A percentile compares a stretch with the other conserved stretches of the same genome.
Conservation (phyloP, 2,329 filamentous ascomycete species). For the Cladosporium oxysporum region DNA sequence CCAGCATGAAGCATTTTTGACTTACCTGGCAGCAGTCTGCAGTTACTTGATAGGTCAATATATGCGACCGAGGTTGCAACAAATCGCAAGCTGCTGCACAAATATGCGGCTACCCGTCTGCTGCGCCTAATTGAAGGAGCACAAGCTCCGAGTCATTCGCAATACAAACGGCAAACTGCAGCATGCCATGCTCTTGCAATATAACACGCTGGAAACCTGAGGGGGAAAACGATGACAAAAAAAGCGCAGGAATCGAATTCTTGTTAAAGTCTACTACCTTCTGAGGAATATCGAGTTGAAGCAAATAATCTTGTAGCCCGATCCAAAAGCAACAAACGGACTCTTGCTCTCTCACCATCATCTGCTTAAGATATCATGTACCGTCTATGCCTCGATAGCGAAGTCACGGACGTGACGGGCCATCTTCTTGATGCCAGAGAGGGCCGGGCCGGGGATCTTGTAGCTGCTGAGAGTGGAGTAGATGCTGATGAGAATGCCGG, state of each 20-base stretch:
- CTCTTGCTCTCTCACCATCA: background rate
- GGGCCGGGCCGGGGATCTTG: slow-evolving; percentile 53
- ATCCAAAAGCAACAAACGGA: background rate
- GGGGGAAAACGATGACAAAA: background rate
- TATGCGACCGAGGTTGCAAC: slow-evolving; percentile 2
- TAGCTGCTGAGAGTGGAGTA: slow-evolving; percentile 54
- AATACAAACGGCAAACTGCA: background rate
- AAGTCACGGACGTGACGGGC: slow-evolving; percentile 20
- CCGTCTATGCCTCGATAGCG: background rate
- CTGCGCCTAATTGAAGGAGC: background rate
- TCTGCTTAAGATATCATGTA: background rate
- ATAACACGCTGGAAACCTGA: background rate
- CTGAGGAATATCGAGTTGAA: background rate
- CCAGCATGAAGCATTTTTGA: background rate
- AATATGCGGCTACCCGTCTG: background rate
- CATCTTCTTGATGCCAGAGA: slow-evolving; percentile 28
- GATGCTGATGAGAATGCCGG: slow-evolving; percentile 62
- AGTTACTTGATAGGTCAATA: background rate
- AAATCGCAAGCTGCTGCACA: background rate
- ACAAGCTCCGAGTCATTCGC: slow-evolving; percentile 1
- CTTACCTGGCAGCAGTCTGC: background rate
- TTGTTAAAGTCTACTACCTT: slow-evolving; percentile 3
- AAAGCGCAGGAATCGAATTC: background rate
- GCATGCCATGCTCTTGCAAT: background rate
- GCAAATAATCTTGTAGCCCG: background rate